These are phyloP conservation scores for Scheffersomyces parashehatae DNA, from an alignment of 1,139 yeast species.

Conservation along the genomic window DNA sequence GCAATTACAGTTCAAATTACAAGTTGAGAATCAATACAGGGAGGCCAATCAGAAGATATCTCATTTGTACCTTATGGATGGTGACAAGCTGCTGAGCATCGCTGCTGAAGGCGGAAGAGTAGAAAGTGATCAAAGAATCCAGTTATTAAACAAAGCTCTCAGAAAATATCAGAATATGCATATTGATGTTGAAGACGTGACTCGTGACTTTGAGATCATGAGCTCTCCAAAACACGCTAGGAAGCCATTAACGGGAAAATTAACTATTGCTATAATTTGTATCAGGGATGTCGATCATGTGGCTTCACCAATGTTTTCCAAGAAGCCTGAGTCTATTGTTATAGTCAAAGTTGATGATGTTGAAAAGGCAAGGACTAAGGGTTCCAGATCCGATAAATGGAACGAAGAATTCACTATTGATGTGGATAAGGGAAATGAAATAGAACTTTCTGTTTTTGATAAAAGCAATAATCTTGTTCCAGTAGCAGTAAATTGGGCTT, in stretches of 20 bases:
- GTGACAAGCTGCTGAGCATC: conserved; percentile 80
- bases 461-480: conserved; percentile 68
- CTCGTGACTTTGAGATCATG: conserved; percentile 62
- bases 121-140: conserved; percentile 85
- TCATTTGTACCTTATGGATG: conserved; percentile 83
- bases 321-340: conserved; percentile 78
- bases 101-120: conserved; percentile 87
- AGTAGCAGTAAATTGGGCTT: conserved; percentile 91
- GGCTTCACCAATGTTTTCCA: conserved; percentile 74
- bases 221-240: conserved; percentile 72
- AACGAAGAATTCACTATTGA: conserved; percentile 77
- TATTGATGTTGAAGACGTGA: conserved; percentile 61
- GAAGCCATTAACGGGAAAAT: conserved; percentile 79
- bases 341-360: conserved; percentile 85
- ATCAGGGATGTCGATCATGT: conserved; percentile 91
- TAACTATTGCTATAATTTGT: conserved; percentile 69
- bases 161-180: conserved; percentile 90
- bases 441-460: conserved; percentile 86
- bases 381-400: conserved; percentile 80
- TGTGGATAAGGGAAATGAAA: conserved; percentile 88
- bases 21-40: conserved; percentile 89
- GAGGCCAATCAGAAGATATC: conserved; percentile 90
- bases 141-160: conserved; percentile 76
- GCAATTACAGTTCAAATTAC: conserved; percentile 87
- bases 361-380: conserved; percentile 72